Percentiles rank a stretch among this genome's conserved stretches.
These are phyloP conservation scores for Camellia sinensis DNA, from an alignment of 148 eudicot genomes.

Conservation along the genomic window DNA sequence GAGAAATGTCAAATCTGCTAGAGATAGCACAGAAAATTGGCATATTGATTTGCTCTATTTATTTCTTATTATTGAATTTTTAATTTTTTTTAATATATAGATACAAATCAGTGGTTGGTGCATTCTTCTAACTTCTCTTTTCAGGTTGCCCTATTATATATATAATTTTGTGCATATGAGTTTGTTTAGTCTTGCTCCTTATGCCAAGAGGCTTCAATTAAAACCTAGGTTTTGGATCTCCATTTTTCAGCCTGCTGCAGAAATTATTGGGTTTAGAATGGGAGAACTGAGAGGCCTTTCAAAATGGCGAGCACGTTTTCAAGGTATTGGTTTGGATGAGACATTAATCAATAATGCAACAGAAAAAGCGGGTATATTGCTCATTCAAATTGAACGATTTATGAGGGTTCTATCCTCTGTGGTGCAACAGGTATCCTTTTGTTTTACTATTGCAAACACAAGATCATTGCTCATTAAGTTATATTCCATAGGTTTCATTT, in stretches of 20 bases:
- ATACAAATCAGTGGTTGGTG: not conserved
- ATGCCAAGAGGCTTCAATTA: not conserved
- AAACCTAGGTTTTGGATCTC: not conserved
- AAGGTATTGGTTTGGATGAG: conserved; percentile 80
- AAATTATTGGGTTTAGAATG: conserved; percentile 85
- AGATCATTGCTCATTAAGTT: not conserved
- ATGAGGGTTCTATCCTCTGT: conserved; percentile 81
- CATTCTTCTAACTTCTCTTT: conserved; percentile 1
- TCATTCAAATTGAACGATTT: conserved; percentile 76
- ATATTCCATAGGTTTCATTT: not conserved
- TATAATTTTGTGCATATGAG: not conserved
- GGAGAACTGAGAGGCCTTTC: conserved; percentile 97
- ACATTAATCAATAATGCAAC: conserved; percentile 69
- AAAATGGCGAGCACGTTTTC: conserved; percentile 92
- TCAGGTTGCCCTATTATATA: not conserved
- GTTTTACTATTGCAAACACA: not conserved
- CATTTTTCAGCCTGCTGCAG: conserved; percentile 84
- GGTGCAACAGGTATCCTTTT: conserved; percentile 63
- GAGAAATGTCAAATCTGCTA: not conserved
- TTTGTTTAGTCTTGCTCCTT: not conserved
- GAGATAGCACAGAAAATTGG: not conserved
- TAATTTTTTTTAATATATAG: not conserved
- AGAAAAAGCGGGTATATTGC: conserved; percentile 83
- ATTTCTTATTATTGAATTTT: not conserved
- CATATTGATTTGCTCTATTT: not conserved